These are phyloP conservation scores for Ramalina intermedia DNA, from an alignment of 495 filamentous ascomycete species.

Conservation along the genomic window DNA sequence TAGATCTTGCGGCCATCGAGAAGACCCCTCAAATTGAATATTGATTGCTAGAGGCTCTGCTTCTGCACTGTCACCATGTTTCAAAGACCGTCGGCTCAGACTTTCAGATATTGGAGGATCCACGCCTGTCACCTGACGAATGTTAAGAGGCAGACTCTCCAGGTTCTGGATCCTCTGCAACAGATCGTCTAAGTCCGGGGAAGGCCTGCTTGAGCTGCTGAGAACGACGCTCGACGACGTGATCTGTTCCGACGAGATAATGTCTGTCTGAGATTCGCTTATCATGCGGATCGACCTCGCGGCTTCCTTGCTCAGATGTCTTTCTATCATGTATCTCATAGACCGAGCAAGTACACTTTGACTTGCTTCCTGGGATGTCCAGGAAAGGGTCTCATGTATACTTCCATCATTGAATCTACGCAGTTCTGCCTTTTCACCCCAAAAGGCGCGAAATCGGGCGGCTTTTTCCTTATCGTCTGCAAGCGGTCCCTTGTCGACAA, in stretches of 20 bases:
- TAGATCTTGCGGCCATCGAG: slow-evolving; percentile 85
- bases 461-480: slow-evolving; percentile 54
- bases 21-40: slow-evolving; percentile 85
- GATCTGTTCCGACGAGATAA: slow-evolving; percentile 35
- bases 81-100: slow-evolving; percentile 3
- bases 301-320: slow-evolving; percentile 42
- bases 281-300: slow-evolving; percentile 27
- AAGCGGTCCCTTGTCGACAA: slow-evolving; percentile 73
- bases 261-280: slow-evolving; percentile 41
- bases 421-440: slow-evolving; percentile 40
- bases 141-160: slow-evolving; percentile 63
- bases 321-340: slow-evolving; percentile 50
- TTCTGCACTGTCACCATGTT: slow-evolving; percentile 22
- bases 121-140: slow-evolving; percentile 61
- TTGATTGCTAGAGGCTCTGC: slow-evolving; percentile 47
- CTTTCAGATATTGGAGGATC: slow-evolving; percentile 35
- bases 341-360: slow-evolving; percentile 65
- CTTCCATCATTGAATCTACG: slow-evolving; percentile 41
- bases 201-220: slow-evolving; percentile 30
- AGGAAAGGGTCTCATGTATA: slow-evolving; percentile 57
- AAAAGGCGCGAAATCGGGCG: slow-evolving; percentile 32
- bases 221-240: slow-evolving; percentile 27
- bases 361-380: slow-evolving; percentile 47
- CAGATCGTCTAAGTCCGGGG: slow-evolving; percentile 43
- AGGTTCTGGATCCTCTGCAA: slow-evolving; percentile 59